A percentile compares a stretch with the other conserved stretches of the same genome.
Conservation (phyloP, 306 rosid species). For the Sophora flavescens region DNA sequence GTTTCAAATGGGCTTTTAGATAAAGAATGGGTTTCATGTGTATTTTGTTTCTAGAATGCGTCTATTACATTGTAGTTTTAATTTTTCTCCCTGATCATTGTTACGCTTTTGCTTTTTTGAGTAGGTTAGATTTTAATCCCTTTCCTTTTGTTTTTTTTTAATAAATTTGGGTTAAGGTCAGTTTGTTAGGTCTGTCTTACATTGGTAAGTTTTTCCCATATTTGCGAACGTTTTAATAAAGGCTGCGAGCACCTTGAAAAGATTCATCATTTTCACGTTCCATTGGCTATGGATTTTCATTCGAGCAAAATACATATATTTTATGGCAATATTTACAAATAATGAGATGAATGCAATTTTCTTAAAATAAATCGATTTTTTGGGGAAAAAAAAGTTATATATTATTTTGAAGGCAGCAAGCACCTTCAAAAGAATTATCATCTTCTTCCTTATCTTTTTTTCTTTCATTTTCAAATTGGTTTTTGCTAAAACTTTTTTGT, state of each 20-base stretch:
- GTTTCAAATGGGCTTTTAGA: constrained; percentile 38
- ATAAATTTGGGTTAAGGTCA: constrained; percentile 48
- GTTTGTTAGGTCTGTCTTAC: constrained; percentile 40
- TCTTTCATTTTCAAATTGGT: too few relatives aligned
- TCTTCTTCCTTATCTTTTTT: too few relatives aligned
- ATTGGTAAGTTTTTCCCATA: constrained; percentile 48
- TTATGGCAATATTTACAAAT: background rate
- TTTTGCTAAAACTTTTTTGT: too few relatives aligned
- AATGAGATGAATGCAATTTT: background rate
- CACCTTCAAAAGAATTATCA: too few relatives aligned
- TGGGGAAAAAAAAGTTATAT: too few relatives aligned
- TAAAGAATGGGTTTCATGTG: constrained; percentile 58
- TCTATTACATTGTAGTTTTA: constrained; percentile 45
- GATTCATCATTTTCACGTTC: constrained; percentile 6
- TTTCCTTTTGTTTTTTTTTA: background rate
- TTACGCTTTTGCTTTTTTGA: constrained; percentile 10
- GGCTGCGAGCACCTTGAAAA: constrained; percentile 54
- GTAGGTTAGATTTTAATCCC: constrained; percentile 18
- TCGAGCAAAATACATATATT: background rate
- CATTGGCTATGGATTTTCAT: background rate
- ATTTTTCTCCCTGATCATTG: background rate
- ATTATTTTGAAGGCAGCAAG: too few relatives aligned
- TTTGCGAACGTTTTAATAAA: constrained; percentile 56
- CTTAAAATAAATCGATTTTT: too few relatives aligned
- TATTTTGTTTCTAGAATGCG: constrained; percentile 50